Evolutionary conservation across 2,329 filamentous ascomycete genomes (phyloP).

Genomic region (Cladosporium velox): DNA sequence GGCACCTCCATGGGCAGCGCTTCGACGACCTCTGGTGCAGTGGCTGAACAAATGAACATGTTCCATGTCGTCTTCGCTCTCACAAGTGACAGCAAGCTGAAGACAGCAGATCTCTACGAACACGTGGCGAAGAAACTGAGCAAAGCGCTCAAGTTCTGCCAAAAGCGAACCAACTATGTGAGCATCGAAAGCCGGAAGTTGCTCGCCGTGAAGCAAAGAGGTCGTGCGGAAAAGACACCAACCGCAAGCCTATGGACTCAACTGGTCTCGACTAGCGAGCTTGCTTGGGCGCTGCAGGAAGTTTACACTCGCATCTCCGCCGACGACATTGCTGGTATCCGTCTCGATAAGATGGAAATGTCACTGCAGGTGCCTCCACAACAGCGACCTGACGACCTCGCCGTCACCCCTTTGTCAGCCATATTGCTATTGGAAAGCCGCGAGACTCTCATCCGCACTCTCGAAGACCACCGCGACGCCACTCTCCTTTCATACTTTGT

Average conservation of each 20-base stretch:
- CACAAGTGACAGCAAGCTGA: conserved; percentile 45
- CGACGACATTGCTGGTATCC: conserved; percentile 29
- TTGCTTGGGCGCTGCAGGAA: conserved; percentile 37
- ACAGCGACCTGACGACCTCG: conserved; percentile 46
- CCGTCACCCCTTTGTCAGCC: conserved; percentile 69
- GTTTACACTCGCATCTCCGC: conserved; percentile 28
- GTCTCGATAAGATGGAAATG: conserved; percentile 71
- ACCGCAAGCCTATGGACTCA: conserved; percentile 40
- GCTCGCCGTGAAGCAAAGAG: conserved; percentile 76
- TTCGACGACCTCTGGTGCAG: conserved; percentile 34
- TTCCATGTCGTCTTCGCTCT: conserved; percentile 96
- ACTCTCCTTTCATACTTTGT: conserved; percentile 71
- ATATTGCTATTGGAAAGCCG: conserved; percentile 83
- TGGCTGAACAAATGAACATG: conserved; percentile 77
- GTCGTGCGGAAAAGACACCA: conserved; percentile 47
- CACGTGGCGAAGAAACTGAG: conserved; percentile 91
- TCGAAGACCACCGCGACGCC: conserved; percentile 68
- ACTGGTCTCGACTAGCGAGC: conserved; percentile 28
- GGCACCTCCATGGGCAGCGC: conserved; percentile 35
- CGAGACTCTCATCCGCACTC: conserved; percentile 70
- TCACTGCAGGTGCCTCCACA: conserved; percentile 63
- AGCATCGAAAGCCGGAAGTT: conserved; percentile 88
- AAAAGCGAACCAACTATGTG: conserved; percentile 86
- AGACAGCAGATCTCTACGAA: conserved; percentile 69
- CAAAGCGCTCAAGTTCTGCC: conserved; percentile 89